Evolutionary conservation across 2,329 filamentous ascomycete species (phyloP), one percentile per base, ranked within the genome.

Genomic region (Hymenoscyphus linearis): DNA sequence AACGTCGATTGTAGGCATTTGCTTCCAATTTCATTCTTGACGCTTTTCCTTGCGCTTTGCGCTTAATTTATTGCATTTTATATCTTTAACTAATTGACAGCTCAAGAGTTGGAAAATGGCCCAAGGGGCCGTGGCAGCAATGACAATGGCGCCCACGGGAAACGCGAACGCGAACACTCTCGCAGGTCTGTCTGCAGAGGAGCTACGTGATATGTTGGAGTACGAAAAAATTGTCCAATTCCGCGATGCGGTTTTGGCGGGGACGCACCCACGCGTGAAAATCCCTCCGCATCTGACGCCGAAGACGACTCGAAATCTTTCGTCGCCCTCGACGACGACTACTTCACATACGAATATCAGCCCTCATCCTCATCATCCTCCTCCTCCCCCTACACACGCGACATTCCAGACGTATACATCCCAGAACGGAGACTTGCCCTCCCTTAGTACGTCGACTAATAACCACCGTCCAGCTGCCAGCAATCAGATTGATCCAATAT

Each of bases 181-280:
- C 25, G 50, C 50, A 22, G 50, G 50, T 67, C 66, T 76, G 68
- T 73, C 77, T 60, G 73, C 79, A 64, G 78, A 80, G 63, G 80
- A 84, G 67, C 73, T 80, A 62, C 78, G 81, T 70, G 84, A 88
- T 71, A 76, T 88, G 56, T 75, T 80, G 69, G 85, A 93, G 76
- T 95, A 91, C 78, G 84, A 88, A 72, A 91, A 88, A 77, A 89
- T 98, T 70, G 74, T 96, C 71, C 84, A 81, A 68, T 86, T 98
- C 75, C 88, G 87, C 75, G 89, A 96, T 78, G 82, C 86, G 68
- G 83, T 98, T 69, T 80, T 95, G 72, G 85, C 90, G 74, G 92
- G 93, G 72, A 85, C 82, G 69, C 88, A 93, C 71, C 81, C 84
- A 56, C 81, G 77, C 69, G 81, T 88, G 75, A 86, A 85, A 72